Evolutionary conservation across 495 filamentous ascomycete genomes (phyloP).

Genomic region (Trichodelitschia bisporula): DNA sequence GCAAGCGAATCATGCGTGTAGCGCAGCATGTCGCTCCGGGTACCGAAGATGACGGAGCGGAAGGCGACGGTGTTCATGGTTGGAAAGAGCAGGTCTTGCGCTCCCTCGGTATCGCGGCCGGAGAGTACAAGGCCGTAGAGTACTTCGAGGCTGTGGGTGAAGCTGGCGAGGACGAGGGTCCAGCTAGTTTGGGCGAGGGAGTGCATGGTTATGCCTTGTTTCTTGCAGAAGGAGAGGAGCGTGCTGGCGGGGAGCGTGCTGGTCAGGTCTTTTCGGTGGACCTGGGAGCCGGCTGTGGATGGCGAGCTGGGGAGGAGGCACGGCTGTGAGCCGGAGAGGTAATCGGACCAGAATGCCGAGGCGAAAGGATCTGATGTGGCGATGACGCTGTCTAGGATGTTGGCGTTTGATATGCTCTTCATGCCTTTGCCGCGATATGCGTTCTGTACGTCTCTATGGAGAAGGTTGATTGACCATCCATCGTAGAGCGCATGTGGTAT

Average conservation of each 20-base stretch:
- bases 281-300: background rate
- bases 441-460: constrained; percentile 37
- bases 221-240: constrained; percentile 28
- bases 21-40: constrained; percentile 28
- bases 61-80: constrained; percentile 57
- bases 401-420: constrained; percentile 20
- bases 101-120: constrained; percentile 33
- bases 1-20: constrained; percentile 30
- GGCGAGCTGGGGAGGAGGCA: constrained; percentile 11
- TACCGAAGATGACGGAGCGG: constrained; percentile 37
- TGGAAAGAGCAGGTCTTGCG: constrained; percentile 40
- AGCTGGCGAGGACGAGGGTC: constrained; percentile 32
- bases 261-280: constrained; percentile 22
- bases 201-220: constrained; percentile 33
- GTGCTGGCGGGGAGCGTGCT: constrained; percentile 16
- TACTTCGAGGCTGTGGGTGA: constrained; percentile 31
- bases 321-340: constrained; percentile 22
- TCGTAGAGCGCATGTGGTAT: constrained; percentile 64
- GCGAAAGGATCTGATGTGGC: constrained; percentile 18
- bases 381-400: constrained; percentile 21
- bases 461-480: constrained; percentile 40
- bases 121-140: constrained; percentile 48
- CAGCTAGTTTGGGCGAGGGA: constrained; percentile 40
- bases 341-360: constrained; percentile 32
- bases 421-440: constrained; percentile 25